These are phyloP conservation scores for cucumber (Cucumis sativus) DNA, from an alignment of 306 rosid genomes.

Conservation along the genomic window Cucumber_9930_V3 NC_026659.2:5338001-5338500, in stretches of 20 bases:
- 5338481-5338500: not conserved
- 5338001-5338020: constrained; percentile 42
- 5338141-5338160: constrained; percentile 24
- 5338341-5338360: constrained; percentile 31
- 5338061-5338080: constrained; percentile 14
- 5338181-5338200: not conserved
- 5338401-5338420: constrained; percentile 29
- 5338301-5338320: constrained; percentile 13
- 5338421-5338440: constrained; percentile 14
- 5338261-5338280: constrained; percentile 18
- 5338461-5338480: not conserved
- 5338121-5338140: constrained; percentile 26
- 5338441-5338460: not conserved
- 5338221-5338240: constrained; percentile 13
- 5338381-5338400: constrained; percentile 16
- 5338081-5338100: constrained; percentile 11
- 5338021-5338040: constrained; percentile 17
- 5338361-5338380: constrained; percentile 28
- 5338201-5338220: constrained; percentile 12
- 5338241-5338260: not conserved
- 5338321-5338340: constrained; percentile 21
- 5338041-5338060: constrained; percentile 38
- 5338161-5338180: not conserved
- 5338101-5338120: constrained; percentile 7
- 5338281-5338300: constrained; percentile 26